Evolutionary conservation across 768 basidiomycete genomes (phyloP).

Genomic region (Leucogyrophana mollusca): DNA sequence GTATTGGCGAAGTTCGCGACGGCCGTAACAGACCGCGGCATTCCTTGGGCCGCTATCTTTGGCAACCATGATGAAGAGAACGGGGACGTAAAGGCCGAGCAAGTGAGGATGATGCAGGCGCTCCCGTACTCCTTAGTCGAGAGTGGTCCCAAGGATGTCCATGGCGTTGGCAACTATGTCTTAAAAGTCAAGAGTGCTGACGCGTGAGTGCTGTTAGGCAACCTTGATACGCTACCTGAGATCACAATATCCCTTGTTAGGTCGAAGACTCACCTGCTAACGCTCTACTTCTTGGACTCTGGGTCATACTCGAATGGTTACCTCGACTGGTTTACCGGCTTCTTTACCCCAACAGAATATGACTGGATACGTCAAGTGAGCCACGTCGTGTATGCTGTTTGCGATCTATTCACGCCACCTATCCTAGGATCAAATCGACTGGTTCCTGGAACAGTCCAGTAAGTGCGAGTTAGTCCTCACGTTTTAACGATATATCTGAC

Average conservation of each 20-base stretch:
- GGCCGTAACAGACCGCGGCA: conserved; percentile 67
- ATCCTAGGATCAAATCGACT: conserved; percentile 73
- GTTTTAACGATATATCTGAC: not conserved
- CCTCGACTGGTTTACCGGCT: conserved; percentile 56
- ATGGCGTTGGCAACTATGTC: conserved; percentile 91
- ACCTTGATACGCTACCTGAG: not conserved
- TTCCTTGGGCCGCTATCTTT: conserved; percentile 92
- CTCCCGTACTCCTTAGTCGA: conserved; percentile 86
- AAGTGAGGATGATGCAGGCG: conserved; percentile 67
- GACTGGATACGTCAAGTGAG: conserved; percentile 79
- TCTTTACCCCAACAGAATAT: conserved; percentile 70
- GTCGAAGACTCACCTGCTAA: conserved; percentile 85
- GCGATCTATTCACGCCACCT: not conserved
- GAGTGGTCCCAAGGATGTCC: conserved; percentile 77
- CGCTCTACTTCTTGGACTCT: conserved; percentile 90
- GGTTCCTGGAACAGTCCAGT: conserved; percentile 85
- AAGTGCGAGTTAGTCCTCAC: conserved; percentile 16
- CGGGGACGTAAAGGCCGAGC: conserved; percentile 58
- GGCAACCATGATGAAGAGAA: conserved; percentile 92
- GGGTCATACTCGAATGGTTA: conserved; percentile 69
- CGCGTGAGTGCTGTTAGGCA: conserved; percentile 49
- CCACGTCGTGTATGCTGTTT: not conserved
- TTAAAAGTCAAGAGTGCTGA: conserved; percentile 84
- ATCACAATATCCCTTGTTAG: conserved; percentile 33
- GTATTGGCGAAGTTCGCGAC: conserved; percentile 87